Percentiles rank a stretch among this genome's conserved stretches.
Conservation (phyloP, 2,329 filamentous ascomycete species). For the Aspergillus tubingensis region DNA sequence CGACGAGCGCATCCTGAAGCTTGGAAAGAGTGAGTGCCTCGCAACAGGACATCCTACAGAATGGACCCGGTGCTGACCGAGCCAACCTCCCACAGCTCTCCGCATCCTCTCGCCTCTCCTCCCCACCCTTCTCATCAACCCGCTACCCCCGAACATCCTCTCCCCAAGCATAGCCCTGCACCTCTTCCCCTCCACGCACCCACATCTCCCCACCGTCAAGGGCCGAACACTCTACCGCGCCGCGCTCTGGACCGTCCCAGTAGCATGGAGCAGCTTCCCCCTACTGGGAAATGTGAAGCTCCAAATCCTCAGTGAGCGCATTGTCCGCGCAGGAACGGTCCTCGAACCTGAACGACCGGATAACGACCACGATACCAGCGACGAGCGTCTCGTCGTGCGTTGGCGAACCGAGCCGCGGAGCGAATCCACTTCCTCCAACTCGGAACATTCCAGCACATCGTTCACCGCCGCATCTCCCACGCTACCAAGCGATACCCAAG, state of each 20-base stretch:
- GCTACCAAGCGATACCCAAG: background rate
- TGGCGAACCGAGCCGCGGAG: slow-evolving; percentile 69
- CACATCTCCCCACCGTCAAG: slow-evolving; percentile 81
- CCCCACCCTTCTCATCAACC: slow-evolving; percentile 61
- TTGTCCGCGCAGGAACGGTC: slow-evolving; percentile 61
- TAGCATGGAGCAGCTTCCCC: slow-evolving; percentile 92
- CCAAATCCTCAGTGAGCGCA: slow-evolving; percentile 84
- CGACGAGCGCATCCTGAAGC: slow-evolving; percentile 61
- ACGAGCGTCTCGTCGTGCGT: slow-evolving; percentile 84
- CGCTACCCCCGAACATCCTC: slow-evolving; percentile 63
- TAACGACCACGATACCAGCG: slow-evolving; percentile 39
- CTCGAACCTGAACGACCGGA: slow-evolving; percentile 36
- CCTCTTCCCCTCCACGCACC: slow-evolving; percentile 63
- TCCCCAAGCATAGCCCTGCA: slow-evolving; percentile 64
- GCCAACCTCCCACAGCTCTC: slow-evolving; percentile 49
- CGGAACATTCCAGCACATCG: slow-evolving; percentile 4
- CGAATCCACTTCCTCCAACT: slow-evolving; percentile 13
- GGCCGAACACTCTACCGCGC: slow-evolving; percentile 89
- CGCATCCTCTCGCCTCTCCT: slow-evolving; percentile 63
- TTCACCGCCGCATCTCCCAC: background rate
- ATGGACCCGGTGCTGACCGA: slow-evolving; percentile 10
- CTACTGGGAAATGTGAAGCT: slow-evolving; percentile 87
- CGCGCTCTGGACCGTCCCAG: slow-evolving; percentile 91
- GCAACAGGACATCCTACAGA: background rate
- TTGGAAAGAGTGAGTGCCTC: slow-evolving; percentile 58